Evolutionary conservation across 805 yeast genomes (phyloP), one percentile per base, ranked within the genome.

Genomic region (Limtongozyma cylindracea): DNA sequence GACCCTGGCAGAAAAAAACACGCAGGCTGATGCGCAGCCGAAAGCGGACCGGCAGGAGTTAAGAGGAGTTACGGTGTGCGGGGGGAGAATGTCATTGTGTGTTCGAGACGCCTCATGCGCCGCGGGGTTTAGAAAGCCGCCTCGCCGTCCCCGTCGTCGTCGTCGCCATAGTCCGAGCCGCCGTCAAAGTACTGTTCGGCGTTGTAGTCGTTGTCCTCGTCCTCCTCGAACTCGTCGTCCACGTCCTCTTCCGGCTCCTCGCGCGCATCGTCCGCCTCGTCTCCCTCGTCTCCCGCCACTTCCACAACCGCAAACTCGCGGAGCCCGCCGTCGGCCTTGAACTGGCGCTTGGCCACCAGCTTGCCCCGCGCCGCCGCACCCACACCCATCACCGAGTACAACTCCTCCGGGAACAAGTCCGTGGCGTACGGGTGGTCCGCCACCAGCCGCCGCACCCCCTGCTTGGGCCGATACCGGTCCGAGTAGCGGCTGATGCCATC

Each of bases 401-500:
- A 47, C 38, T 82, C 95, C 10, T 52, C 56, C 1, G 95, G 94
- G 37, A 78, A 72, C 29, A 74, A 55, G 24, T 61, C 64, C 6
- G 63, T 34, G 25, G 59, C 57, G 38, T 68, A 76, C 2, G 91
- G 91, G 44, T 73, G 80, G 23, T 72, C 80, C 28, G 67, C 71
- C 6, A 71, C 59, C 2, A 82, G 66, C 23, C 69, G 56, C 1
- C 78, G 77, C 10, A 69, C 58, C 34, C 60, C 64, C 25, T 74
- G 58, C 32, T 63, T 65, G 38, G 70, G 70, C 30, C 69, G 49
- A 43, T 74, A 82, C 38, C 54, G 56, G 41, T 82, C 95, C 3
- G 91, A 65, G 38, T 77, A 77, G 33, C 95, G 56, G 37, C 68
- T 62, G 19, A 82, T 58, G n/a, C n/a, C n/a, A n/a, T n/a, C n/a